phyloP scores from a whole-genome alignment of 768 basidiomycete genomes.

The Xerocomus brunneocitrinus region DNA sequence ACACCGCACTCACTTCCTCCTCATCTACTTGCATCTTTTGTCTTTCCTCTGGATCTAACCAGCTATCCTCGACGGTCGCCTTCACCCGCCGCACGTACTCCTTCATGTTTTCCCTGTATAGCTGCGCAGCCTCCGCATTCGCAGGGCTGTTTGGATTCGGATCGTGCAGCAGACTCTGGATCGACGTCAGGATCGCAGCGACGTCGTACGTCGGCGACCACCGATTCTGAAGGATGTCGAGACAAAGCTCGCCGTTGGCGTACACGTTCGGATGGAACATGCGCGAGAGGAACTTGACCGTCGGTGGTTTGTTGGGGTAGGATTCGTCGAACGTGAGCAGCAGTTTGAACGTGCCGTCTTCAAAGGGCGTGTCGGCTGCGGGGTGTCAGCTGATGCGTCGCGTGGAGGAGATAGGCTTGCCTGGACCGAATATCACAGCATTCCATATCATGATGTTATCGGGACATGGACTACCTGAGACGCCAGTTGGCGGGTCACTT shows the following conservation, averaged over 20 bases:
- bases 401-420: constrained; percentile 42
- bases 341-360: constrained; percentile 98
- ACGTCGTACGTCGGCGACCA: constrained; percentile 99
- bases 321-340: constrained; percentile 94
- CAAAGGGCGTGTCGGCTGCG: constrained; percentile 94
- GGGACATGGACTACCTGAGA: constrained; percentile 54
- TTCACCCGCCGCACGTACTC: constrained; percentile 94
- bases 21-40: constrained; percentile 50
- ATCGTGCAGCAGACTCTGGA: constrained; percentile 93
- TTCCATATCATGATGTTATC: constrained; percentile 99
- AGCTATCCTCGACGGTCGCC: constrained; percentile 90
- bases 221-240: constrained; percentile 97
- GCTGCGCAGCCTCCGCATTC: constrained; percentile 95
- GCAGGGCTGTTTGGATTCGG: constrained; percentile 98
- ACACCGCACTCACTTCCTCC: constrained; percentile 8
- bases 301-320: constrained; percentile 95
- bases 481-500: constrained; percentile 91
- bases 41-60: constrained; percentile 75
- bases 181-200: constrained; percentile 94
- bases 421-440: constrained; percentile 98
- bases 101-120: constrained; percentile 98
- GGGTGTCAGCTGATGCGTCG: neutral
- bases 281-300: constrained; percentile 92
- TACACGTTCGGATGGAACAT: constrained; percentile 99
- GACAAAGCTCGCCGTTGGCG: constrained; percentile 94